phyloP scores from a whole-genome alignment of 1,139 yeast species.

The Arxiozyma heterogenica region DNA sequence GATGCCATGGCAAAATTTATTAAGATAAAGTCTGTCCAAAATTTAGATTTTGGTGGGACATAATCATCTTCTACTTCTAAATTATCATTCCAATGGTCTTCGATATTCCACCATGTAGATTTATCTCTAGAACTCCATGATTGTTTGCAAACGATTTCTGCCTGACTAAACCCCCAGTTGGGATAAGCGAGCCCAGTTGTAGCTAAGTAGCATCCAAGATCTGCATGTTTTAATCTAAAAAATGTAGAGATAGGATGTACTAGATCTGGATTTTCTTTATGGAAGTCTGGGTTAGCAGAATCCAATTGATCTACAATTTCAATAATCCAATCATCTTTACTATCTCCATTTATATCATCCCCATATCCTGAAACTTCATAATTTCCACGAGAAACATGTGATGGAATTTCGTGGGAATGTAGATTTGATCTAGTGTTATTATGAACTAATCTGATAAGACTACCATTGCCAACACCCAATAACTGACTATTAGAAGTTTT shows the following conservation, averaged over 20 bases:
- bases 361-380: slow-evolving; percentile 70
- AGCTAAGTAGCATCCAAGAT: slow-evolving; percentile 62
- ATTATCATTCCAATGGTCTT: slow-evolving; percentile 48
- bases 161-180: slow-evolving; percentile 75
- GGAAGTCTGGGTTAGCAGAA: slow-evolving; percentile 39
- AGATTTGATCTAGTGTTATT: slow-evolving; percentile 44
- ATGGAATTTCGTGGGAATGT: slow-evolving; percentile 53
- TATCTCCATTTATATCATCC: slow-evolving; percentile 43
- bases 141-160: slow-evolving; percentile 63
- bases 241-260: slow-evolving; percentile 65
- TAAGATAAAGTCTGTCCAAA: slow-evolving; percentile 62
- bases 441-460: slow-evolving; percentile 48
- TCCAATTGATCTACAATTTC: slow-evolving; percentile 52
- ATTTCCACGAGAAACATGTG: slow-evolving; percentile 44
- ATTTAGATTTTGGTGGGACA: slow-evolving; percentile 56
- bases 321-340: slow-evolving; percentile 63
- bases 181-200: slow-evolving; percentile 67
- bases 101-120: slow-evolving; percentile 76
- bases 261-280: slow-evolving; percentile 34
- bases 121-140: slow-evolving; percentile 46
- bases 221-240: slow-evolving; percentile 53
- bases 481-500: slow-evolving; percentile 28
- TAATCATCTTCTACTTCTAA: slow-evolving; percentile 38
- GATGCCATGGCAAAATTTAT: slow-evolving; percentile 73
- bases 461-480: slow-evolving; percentile 38